These are phyloP conservation scores for Tillandsia fasciculata DNA, from an alignment of 176 grass and related monocot species.

Conservation along the genomic window DNA sequence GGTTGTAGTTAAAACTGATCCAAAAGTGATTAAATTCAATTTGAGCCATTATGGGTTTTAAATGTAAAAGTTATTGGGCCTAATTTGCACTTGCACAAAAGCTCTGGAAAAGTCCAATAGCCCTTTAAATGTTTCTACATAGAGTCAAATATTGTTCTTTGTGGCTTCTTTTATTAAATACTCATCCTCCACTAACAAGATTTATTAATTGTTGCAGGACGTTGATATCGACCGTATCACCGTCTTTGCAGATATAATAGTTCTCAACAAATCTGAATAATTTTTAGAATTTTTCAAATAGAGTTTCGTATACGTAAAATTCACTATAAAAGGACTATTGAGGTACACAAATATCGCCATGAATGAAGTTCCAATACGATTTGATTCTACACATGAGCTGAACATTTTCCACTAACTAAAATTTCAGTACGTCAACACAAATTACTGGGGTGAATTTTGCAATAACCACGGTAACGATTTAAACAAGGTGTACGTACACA, in stretches of 20 bases:
- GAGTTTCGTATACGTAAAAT: constrained; percentile 35
- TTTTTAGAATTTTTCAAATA: constrained; percentile 30
- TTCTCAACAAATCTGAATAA: constrained; percentile 24
- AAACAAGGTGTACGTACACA: constrained; percentile 19
- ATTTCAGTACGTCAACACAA: constrained; percentile 32
- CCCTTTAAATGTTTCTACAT: no score
- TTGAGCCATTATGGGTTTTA: no score
- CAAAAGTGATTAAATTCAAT: no score
- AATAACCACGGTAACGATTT: constrained; percentile 35
- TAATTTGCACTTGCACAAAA: no score
- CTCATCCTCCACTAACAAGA: no score
- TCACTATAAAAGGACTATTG: constrained; percentile 3
- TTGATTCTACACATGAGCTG: constrained; percentile 26
- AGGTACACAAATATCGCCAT: constrained; percentile 31
- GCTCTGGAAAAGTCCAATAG: no score
- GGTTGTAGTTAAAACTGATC: no score
- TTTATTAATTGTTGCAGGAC: background rate
- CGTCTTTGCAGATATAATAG: constrained; percentile 19
- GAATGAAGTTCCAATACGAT: constrained; percentile 13
- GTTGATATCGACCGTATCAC: background rate
- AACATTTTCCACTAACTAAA: constrained; percentile 10
- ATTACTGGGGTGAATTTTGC: constrained; percentile 32
- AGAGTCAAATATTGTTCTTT: no score
- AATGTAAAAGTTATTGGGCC: no score
- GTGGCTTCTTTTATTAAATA: no score